Conservation (phyloP, 2,329 filamentous ascomycete genomes). For the Neurospora sp. region DNA sequence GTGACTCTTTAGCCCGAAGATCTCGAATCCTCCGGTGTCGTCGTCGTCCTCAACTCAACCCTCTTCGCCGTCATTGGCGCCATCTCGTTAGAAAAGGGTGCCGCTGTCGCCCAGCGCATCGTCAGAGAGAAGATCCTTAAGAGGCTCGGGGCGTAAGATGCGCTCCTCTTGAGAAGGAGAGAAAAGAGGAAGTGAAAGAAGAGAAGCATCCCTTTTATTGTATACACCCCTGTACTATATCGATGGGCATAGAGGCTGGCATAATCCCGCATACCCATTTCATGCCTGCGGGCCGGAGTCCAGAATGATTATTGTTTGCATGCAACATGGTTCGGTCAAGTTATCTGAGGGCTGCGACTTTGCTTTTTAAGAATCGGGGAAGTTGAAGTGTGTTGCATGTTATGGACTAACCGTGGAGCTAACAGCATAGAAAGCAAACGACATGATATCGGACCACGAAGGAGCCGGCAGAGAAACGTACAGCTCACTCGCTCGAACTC, state of each 20-base stretch:
- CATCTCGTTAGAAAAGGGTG: slow-evolving; percentile 78
- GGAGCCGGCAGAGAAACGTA: background rate
- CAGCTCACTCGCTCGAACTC: background rate
- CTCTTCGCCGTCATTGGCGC: slow-evolving; percentile 84
- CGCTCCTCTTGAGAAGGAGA: background rate
- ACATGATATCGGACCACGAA: background rate
- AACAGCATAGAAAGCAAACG: background rate
- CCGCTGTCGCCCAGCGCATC: slow-evolving; percentile 63
- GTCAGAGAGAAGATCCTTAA: slow-evolving; percentile 67
- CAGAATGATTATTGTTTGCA: slow-evolving; percentile 1
- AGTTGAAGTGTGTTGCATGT: background rate
- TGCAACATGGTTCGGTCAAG: background rate
- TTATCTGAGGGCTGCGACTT: background rate
- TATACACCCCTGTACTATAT: slow-evolving; percentile 20
- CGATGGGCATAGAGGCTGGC: slow-evolving; percentile 12
- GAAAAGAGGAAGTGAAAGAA: background rate
- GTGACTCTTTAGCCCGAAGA: slow-evolving; percentile 44
- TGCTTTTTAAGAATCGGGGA: background rate
- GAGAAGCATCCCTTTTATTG: background rate
- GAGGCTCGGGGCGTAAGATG: slow-evolving; percentile 20
- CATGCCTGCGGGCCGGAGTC: background rate
- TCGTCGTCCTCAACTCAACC: slow-evolving; percentile 65
- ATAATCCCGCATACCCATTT: slow-evolving; percentile 6
- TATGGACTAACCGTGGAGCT: background rate
- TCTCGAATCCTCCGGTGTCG: slow-evolving; percentile 61